Conservation (phyloP, 306 rosid species). For the Astragalus membranaceus region DNA sequence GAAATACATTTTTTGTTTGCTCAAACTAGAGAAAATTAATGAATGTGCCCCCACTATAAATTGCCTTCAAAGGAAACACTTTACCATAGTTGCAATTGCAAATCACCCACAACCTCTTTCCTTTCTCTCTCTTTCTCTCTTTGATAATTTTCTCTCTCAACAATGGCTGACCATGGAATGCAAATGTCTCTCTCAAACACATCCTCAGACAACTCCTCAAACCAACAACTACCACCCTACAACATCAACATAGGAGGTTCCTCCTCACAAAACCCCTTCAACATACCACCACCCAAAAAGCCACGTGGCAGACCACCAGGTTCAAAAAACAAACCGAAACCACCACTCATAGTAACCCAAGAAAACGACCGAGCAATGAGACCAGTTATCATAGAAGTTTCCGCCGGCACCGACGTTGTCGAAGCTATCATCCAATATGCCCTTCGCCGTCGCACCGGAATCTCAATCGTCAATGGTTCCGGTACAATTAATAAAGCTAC, state of each 20-base stretch:
- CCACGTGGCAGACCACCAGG: slow-evolving; percentile 69
- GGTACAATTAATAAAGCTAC: slow-evolving; percentile 45
- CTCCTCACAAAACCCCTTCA: not conserved
- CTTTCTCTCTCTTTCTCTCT: no score
- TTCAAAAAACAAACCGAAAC: slow-evolving; percentile 62
- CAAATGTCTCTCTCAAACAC: no score
- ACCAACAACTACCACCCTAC: not conserved
- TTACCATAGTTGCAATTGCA: no score
- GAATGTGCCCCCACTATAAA: no score
- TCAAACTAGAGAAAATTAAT: no score
- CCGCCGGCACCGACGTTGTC: slow-evolving; percentile 46
- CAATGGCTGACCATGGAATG: no score
- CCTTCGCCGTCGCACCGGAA: slow-evolving; percentile 10
- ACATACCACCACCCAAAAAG: slow-evolving; percentile 1
- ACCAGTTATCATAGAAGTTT: slow-evolving; percentile 39
- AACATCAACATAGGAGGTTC: not conserved
- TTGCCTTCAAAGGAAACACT: no score
- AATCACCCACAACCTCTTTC: no score
- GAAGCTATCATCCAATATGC: slow-evolving; percentile 38
- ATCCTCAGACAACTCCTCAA: not conserved
- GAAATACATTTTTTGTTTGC: no score
- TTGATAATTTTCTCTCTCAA: no score
- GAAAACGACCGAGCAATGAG: slow-evolving; percentile 33
- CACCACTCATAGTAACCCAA: slow-evolving; percentile 45
- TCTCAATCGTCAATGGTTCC: slow-evolving; percentile 33